These are phyloP conservation scores for Sporothrix brasiliensis DNA, from an alignment of 2,329 filamentous ascomycete genomes.

Conservation along the genomic window DNA sequence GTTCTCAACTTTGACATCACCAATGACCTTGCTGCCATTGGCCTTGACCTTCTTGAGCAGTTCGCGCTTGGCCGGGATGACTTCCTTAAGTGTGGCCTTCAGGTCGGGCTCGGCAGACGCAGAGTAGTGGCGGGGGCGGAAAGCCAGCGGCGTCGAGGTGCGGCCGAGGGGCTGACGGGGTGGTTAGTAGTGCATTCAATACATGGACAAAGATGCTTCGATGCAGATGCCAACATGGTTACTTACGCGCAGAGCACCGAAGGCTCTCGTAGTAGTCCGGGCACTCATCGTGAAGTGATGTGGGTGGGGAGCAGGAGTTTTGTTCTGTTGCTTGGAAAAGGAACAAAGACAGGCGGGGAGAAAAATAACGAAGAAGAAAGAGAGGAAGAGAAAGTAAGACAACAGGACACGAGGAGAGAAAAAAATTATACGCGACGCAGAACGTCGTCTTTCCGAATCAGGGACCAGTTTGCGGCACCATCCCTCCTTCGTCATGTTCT, in stretches of 20 bases:
- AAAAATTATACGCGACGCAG: conserved; percentile 3
- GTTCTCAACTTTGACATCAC: conserved; percentile 92
- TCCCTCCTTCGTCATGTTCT: conserved; percentile 20
- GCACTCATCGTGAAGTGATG: conserved; percentile 32
- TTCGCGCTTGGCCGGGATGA: conserved; percentile 90
- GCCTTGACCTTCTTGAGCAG: conserved; percentile 92
- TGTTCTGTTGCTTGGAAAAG: background rate
- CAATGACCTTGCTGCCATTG: conserved; percentile 78
- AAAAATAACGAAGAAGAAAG: background rate
- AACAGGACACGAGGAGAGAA: background rate
- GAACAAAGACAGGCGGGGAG: background rate
- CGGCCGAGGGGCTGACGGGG: conserved; percentile 6
- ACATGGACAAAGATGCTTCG: background rate
- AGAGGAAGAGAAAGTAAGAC: background rate
- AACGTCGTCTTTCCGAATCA: conserved; percentile 18
- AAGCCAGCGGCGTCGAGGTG: conserved; percentile 33
- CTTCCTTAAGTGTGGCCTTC: conserved; percentile 79
- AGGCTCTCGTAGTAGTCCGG: conserved; percentile 34
- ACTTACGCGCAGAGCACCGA: conserved; percentile 35
- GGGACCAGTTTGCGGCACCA: conserved; percentile 7
- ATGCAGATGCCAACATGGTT: background rate
- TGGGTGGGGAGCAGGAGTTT: background rate
- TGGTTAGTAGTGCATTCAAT: background rate
- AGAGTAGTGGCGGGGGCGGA: conserved; percentile 63
- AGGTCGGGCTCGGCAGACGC: conserved; percentile 81